Conservation (phyloP, 2,329 filamentous ascomycete species). For the Purpureocillium takamizusanense region DNA sequence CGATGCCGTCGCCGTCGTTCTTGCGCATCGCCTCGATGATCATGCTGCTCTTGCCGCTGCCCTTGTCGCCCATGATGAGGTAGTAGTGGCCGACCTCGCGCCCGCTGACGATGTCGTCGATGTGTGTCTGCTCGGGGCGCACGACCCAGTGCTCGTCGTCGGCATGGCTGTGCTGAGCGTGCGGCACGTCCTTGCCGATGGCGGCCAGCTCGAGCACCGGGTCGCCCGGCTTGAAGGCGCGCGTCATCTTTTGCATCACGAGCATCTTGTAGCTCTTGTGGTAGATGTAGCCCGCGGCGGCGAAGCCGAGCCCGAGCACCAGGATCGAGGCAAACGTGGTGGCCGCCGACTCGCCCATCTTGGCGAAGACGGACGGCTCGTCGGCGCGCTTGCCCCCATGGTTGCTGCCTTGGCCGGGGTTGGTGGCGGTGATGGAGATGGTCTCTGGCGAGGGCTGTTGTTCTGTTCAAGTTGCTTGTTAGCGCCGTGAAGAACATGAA, state of each 20-base stretch:
- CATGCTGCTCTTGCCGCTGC: slow-evolving; percentile 95
- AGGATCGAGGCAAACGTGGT: slow-evolving; percentile 69
- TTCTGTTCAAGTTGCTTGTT: too few relatives aligned
- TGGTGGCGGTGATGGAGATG: too few relatives aligned
- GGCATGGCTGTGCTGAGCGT: slow-evolving; percentile 23
- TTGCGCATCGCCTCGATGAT: slow-evolving; percentile 90
- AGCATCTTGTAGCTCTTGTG: slow-evolving; percentile 82
- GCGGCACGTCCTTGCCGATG: slow-evolving; percentile 45
- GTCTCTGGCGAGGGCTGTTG: too few relatives aligned
- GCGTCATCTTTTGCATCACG: slow-evolving; percentile 85
- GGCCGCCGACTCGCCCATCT: slow-evolving; percentile 65
- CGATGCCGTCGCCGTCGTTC: slow-evolving; percentile 76
- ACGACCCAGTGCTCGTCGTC: slow-evolving; percentile 58
- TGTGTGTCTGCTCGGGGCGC: slow-evolving; percentile 69
- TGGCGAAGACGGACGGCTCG: slow-evolving; percentile 35
- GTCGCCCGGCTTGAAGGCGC: slow-evolving; percentile 86
- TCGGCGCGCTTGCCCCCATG: neutral
- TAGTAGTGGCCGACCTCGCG: slow-evolving; percentile 73
- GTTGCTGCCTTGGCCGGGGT: neutral
- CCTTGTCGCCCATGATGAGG: slow-evolving; percentile 88
- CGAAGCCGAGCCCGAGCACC: slow-evolving; percentile 58
- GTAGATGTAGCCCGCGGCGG: slow-evolving; percentile 64
- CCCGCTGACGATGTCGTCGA: slow-evolving; percentile 78
- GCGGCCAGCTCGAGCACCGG: slow-evolving; percentile 77
- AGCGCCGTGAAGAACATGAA: too few relatives aligned